Percentiles rank a stretch among this genome's conserved stretches.
Evolutionary conservation across 441 rosid species (phyloP).

Genomic region (Populus tomentosa): DNA sequence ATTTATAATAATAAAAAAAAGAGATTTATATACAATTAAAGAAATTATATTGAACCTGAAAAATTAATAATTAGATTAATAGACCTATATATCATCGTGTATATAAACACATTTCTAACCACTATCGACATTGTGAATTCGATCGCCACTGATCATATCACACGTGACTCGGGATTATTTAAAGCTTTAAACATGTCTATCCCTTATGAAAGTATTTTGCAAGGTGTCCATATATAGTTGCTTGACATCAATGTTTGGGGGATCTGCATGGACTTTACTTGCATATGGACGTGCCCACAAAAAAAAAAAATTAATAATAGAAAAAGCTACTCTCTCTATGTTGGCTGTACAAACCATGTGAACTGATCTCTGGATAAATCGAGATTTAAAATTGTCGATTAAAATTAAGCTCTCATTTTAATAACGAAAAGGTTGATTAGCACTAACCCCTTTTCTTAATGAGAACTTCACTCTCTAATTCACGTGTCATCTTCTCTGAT

Average conservation of each 20-base stretch:
- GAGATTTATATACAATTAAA: neutral
- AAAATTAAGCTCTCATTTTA: neutral
- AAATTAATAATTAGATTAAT: too few species aligned
- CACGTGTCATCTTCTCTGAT: neutral
- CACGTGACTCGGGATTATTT: too few species aligned
- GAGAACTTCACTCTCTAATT: neutral
- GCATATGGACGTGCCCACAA: too few species aligned
- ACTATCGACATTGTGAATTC: too few species aligned
- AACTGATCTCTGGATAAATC: neutral
- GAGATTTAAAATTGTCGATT: neutral
- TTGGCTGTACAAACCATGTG: neutral
- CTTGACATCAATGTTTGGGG: neutral
- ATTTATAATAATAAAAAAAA: too few species aligned
- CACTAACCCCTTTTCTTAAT: neutral
- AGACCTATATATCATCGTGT: too few species aligned
- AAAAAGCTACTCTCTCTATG: neutral
- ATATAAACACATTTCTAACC: too few species aligned
- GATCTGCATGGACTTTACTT: neutral
- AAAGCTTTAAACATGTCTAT: too few species aligned
- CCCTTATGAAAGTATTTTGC: too few species aligned
- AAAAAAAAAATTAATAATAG: too few species aligned
- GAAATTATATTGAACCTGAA: neutral
- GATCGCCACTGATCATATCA: too few species aligned
- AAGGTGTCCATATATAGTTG: too few species aligned
- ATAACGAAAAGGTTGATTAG: neutral